Conservation (phyloP, 495 filamentous ascomycete species). For the Penicillium waksmanii region DNA sequence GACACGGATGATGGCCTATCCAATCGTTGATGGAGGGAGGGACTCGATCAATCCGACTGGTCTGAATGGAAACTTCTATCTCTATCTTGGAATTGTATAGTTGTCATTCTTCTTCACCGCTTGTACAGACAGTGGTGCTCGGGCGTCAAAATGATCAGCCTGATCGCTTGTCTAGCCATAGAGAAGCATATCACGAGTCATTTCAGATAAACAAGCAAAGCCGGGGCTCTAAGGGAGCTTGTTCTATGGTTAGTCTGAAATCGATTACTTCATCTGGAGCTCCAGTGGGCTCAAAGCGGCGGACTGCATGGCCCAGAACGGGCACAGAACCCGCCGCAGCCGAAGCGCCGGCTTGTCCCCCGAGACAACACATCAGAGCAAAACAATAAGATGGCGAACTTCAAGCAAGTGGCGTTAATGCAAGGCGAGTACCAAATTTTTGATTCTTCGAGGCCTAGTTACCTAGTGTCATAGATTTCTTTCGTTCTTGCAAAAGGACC, state of each 20-base stretch:
- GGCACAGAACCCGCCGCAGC: background rate
- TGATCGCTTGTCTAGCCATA: background rate
- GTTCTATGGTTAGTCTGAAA: background rate
- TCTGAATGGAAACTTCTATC: background rate
- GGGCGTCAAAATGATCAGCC: background rate
- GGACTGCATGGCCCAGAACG: background rate
- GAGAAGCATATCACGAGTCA: background rate
- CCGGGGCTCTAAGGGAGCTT: background rate
- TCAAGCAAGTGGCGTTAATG: slow-evolving; percentile 2
- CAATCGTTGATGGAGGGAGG: background rate
- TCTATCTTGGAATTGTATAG: background rate
- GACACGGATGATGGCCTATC: background rate
- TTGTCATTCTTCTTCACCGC: slow-evolving; percentile 4
- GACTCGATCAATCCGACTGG: background rate
- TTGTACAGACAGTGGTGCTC: background rate
- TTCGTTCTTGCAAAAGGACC: background rate
- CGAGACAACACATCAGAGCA: slow-evolving; percentile 4
- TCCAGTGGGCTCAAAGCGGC: background rate
- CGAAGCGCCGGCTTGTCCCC: background rate
- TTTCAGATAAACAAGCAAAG: background rate
- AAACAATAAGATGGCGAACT: background rate
- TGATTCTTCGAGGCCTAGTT: background rate
- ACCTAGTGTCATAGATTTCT: background rate
- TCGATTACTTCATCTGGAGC: slow-evolving; percentile 2
- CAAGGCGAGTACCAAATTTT: background rate